Evolutionary conservation across 208 protist species (phyloP), one percentile per base, ranked within the genome.

Genomic region (Endotrypanum monterogeii): DNA sequence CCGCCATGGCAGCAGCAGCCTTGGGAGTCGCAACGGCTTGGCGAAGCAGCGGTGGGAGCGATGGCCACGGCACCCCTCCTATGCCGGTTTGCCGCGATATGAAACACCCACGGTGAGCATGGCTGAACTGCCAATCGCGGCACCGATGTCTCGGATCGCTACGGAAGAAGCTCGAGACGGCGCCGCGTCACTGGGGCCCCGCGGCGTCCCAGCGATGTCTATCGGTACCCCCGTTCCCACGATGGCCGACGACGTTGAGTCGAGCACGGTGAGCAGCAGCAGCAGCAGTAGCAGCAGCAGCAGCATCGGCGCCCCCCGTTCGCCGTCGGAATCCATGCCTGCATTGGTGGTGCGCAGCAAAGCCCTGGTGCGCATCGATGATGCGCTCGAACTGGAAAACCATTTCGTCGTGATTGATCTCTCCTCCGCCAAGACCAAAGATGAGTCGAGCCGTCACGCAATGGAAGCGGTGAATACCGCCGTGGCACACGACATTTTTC

Each of bases 351-450:
- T 74, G 61, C 58, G 30, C 35, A 44, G 30, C 57, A 35, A 55
- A 28, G 73, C 77, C 14, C 69, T 95, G 20, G 68, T 85, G 50
- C 57, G 75, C 54, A 73, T 95, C 25, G 61, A 73, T 32, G 84
- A 95, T 78, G 89, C 91, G 8, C 79, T 92, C 46, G 89, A 92
- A 71, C 88, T 87, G 55, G 83, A 87, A 37, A 91, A 89, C 71
- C 89, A 94, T 71, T 92, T 95, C 74, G 71, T 95, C 55, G 58
- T 95, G 28, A 89, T 95, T 57, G 91, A 95, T 74, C 78, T 95
- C 16, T 84, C 89, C 5, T 82, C 89, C 18, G 89, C 89, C 23
- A 93, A 94, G 69, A 80, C 76, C 2, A 89, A 83, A 60, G 76
- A 77, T 35, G 74, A 84, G 57, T 86, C 88, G 32, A 90, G 86